Evolutionary conservation across 2,329 filamentous ascomycete species (phyloP), one percentile per base, ranked within the genome.

Genomic region (Penicillium paneum): DNA sequence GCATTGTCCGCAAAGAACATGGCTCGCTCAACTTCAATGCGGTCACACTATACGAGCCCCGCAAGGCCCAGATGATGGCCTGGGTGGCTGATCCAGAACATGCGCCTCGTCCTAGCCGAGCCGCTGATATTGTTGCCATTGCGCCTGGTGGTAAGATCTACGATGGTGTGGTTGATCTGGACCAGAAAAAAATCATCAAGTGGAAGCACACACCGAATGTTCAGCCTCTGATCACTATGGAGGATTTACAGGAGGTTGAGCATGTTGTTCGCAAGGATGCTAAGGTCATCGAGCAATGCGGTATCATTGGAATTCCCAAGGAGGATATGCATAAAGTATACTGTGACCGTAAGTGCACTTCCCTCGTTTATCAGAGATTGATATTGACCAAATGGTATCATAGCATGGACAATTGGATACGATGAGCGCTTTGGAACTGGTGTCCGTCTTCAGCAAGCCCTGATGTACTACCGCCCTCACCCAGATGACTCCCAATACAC

Each of bases 241-340:
- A 96, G 68, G 92, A 96, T 71, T 80, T 96, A 34, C 83, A 91
- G 64, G 81, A 84, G 52, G 91, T 96, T 1, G 92, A 97, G 74
- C 79, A 82, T 53, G 76, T 92, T 42, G 83, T 85, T 56, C 84
- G 91, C 61, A 86, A 85, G 64, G 90, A 96, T 68, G 84, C 89
- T 13, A 89, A 88, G 65, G 91, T 96, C 56, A 94, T 96, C 62
- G 90, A 96, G 74, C 91, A 96, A 73, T 97, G 92, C 67, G 83
- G 82, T 7, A 82, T 96, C 56, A 83, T 91, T 55, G 92, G 92
- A 1, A 90, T 97, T 56, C 83, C 90, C 12, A 81, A 81, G 53
- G 81, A 89, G 62, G 89, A 96, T 57, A 96, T 97, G 92, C 79
- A 94, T 79, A 96, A 96, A 75, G 90, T 97, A 44, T 96, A 95